Conservation (phyloP, 1,139 yeast genomes). For the Yamadazyma friedrichii region DNA sequence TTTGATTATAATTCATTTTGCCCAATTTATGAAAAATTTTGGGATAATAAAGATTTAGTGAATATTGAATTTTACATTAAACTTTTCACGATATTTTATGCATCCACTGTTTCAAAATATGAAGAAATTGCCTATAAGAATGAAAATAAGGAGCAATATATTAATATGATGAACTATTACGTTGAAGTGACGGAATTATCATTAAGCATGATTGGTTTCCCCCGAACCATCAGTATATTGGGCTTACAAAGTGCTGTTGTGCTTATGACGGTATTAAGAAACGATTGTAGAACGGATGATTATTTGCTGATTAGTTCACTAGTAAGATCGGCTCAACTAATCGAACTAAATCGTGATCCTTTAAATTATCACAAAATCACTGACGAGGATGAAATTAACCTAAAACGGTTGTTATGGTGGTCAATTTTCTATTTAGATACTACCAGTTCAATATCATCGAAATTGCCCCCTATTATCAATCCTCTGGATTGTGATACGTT, state of each 20-base stretch:
- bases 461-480: constrained; percentile 9
- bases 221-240: constrained; percentile 6
- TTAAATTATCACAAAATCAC: constrained; percentile 7
- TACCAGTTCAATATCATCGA: constrained; percentile 10
- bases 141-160: neutral
- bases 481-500: constrained; percentile 10
- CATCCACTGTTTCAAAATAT: constrained; percentile 11
- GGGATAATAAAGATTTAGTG: constrained; percentile 7
- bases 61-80: constrained; percentile 7
- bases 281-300: constrained; percentile 12
- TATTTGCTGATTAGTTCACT: constrained; percentile 11
- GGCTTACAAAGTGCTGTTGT: constrained; percentile 9
- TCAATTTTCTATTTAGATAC: constrained; percentile 10
- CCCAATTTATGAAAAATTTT: constrained; percentile 10
- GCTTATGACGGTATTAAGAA: constrained; percentile 10
- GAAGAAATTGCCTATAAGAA: constrained; percentile 8
- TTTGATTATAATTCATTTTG: constrained; percentile 8
- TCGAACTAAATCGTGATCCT: constrained; percentile 13
- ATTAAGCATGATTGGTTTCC: constrained; percentile 10
- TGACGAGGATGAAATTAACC: constrained; percentile 5
- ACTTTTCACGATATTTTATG: constrained; percentile 12
- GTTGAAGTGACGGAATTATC: constrained; percentile 12
- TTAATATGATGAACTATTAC: constrained; percentile 8
- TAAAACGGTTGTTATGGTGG: constrained; percentile 12
- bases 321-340: constrained; percentile 10